phyloP scores from a whole-genome alignment of 495 filamentous ascomycete species.

The Hyphodiscus hymeniophilus region DNA sequence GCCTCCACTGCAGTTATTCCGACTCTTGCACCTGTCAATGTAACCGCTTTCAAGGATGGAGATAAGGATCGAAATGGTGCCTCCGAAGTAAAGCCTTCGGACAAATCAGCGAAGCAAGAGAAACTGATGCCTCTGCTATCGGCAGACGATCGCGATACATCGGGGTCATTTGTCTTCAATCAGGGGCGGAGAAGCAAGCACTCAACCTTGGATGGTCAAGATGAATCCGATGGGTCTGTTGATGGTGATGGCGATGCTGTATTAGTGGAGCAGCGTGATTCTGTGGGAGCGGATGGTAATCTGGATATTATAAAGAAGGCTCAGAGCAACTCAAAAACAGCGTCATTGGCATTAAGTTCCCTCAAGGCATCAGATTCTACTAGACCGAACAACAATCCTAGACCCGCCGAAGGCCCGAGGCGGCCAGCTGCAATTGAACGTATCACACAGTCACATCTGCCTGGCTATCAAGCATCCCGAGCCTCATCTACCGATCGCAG shows the following conservation, averaged over 20 bases:
- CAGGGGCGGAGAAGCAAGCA: slow-evolving; percentile 26
- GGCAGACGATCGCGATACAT: slow-evolving; percentile 26
- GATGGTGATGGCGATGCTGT: neutral
- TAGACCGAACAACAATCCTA: neutral
- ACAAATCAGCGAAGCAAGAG: neutral
- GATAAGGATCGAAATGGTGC: slow-evolving; percentile 15
- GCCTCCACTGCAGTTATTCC: slow-evolving; percentile 27
- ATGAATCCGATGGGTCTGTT: slow-evolving; percentile 10
- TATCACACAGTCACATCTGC: slow-evolving; percentile 44
- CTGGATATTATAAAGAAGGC: slow-evolving; percentile 6
- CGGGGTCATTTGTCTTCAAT: slow-evolving; percentile 29
- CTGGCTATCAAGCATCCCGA: slow-evolving; percentile 42
- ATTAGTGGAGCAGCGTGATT: neutral
- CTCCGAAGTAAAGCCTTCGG: slow-evolving; percentile 4
- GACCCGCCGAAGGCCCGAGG: slow-evolving; percentile 9
- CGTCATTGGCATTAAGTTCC: slow-evolving; percentile 17
- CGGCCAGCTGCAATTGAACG: slow-evolving; percentile 40
- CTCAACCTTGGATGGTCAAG: slow-evolving; percentile 27
- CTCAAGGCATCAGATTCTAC: slow-evolving; percentile 11
- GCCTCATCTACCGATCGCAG: slow-evolving; percentile 55
- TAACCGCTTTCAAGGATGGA: slow-evolving; percentile 46
- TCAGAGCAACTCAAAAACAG: slow-evolving; percentile 6
- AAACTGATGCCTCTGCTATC: neutral
- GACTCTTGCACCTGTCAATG: slow-evolving; percentile 46
- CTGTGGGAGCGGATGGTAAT: slow-evolving; percentile 11